Evolutionary conservation across 106 monocot species (phyloP).

Genomic region (Allium cepa): DNA sequence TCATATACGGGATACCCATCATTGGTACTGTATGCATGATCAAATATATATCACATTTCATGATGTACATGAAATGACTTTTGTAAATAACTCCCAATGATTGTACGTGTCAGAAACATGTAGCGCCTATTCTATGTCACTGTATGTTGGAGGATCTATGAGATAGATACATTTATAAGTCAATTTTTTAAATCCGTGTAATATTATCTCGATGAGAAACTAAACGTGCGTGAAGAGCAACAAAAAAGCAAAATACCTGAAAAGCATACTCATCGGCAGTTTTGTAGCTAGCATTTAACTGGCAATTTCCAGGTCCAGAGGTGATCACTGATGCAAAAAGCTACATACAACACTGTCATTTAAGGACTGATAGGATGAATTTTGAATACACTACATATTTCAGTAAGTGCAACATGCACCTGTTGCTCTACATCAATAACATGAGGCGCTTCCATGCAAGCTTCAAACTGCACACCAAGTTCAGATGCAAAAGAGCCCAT

Average conservation of each 20-base stretch:
- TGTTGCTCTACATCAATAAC: constrained; percentile 90
- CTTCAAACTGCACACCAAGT: constrained; percentile 88
- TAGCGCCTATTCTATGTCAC: too few species aligned
- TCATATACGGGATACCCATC: too few species aligned
- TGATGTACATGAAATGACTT: too few species aligned
- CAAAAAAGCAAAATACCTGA: constrained; percentile 43
- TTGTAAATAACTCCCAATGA: too few species aligned
- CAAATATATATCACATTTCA: too few species aligned
- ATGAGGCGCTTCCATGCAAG: constrained; percentile 96
- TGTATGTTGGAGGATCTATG: too few species aligned
- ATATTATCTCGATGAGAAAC: too few species aligned
- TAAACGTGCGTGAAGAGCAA: too few species aligned
- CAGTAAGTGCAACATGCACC: constrained; percentile 22
- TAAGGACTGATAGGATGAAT: constrained; percentile 6
- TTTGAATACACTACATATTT: background rate
- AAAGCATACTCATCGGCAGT: constrained; percentile 76
- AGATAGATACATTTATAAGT: too few species aligned
- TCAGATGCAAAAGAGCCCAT: constrained; percentile 97
- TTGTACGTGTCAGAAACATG: too few species aligned
- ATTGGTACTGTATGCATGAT: too few species aligned
- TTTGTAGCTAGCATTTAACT: constrained; percentile 93
- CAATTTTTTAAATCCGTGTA: too few species aligned
- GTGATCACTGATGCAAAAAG: constrained; percentile 79
- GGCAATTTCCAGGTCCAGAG: constrained; percentile 62
- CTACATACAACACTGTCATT: constrained; percentile 24